A percentile compares a stretch with the other conserved stretches of the same genome.
Conservation (phyloP, 345 rosid genomes). For the Acer yangbiense region DNA sequence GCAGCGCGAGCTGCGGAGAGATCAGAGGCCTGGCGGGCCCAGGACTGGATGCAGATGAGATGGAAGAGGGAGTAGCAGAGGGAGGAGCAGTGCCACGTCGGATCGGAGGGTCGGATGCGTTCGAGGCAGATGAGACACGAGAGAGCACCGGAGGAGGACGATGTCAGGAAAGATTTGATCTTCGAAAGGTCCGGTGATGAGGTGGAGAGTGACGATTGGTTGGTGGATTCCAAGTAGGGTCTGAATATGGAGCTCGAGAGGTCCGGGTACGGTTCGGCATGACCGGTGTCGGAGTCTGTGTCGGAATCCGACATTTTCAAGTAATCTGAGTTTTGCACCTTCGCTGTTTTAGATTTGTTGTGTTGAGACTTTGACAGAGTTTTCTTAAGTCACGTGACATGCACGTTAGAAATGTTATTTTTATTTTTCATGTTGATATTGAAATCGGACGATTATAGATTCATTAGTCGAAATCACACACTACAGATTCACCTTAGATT, state of each 20-base stretch:
- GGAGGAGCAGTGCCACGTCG: slow-evolving; percentile 86
- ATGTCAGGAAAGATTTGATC: slow-evolving; percentile 79
- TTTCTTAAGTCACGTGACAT: neutral
- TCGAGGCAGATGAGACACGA: slow-evolving; percentile 93
- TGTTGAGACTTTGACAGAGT: neutral
- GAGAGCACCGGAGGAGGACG: slow-evolving; percentile 85
- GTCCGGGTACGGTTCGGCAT: slow-evolving; percentile 37
- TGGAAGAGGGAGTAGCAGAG: slow-evolving; percentile 81
- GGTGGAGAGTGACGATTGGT: slow-evolving; percentile 35
- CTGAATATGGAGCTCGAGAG: slow-evolving; percentile 79
- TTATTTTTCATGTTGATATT: too few species aligned
- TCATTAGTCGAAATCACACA: too few species aligned
- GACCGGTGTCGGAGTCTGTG: slow-evolving; percentile 65
- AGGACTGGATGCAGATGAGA: slow-evolving; percentile 84
- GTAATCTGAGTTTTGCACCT: neutral
- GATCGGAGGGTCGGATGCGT: slow-evolving; percentile 74
- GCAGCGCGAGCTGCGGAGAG: slow-evolving; percentile 70
- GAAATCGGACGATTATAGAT: too few species aligned
- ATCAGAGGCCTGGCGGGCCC: slow-evolving; percentile 84
- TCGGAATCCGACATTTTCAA: slow-evolving; percentile 26
- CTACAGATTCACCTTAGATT: too few species aligned
- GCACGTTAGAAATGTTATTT: neutral
- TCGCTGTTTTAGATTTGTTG: neutral
- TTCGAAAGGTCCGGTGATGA: slow-evolving; percentile 68
- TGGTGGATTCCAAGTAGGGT: slow-evolving; percentile 64